Base-by-base conservation (phyloP, 2,329 filamentous ascomycete genomes). In the Clonostachys rosea region DNA sequence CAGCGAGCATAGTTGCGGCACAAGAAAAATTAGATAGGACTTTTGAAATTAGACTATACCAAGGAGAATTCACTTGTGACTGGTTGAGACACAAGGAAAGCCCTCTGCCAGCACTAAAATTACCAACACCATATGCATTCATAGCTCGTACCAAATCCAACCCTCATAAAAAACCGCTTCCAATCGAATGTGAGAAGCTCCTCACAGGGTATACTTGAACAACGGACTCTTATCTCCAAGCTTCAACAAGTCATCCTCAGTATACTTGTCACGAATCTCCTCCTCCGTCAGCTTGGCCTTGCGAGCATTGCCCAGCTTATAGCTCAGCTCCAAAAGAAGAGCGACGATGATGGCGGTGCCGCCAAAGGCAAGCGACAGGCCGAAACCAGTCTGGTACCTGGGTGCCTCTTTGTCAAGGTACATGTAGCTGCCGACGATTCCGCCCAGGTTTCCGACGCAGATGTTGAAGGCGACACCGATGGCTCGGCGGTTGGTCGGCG, bases 401-500 rank as follows among this genome's bases (percentile, higher is more conserved):
- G 60, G 60, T 37, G 44, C 45, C 18, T 49, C 48, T 4, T 18
- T 43, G 30, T 49, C 48, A n/a, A 47, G 36, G 24, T 43, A 49
- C 33, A 49, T 49, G 47, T 46, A 49, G 34, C 34, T 40, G 5
- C 46, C 46, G n/a, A 48, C 37, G 13, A 71, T 68, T 3, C 76
- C 76, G 12, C 73, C 76, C 4, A 79, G 60, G 47, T 85, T 86
- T 0, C 82, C 83, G 12, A 81, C 54, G 1, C 78, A 78, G 43
- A 86, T 84, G 39, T 83, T 79, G 12, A 86, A 65, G 0, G 81
- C 83, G 74, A 86, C 85, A 2, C 81, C 82, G 0, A 75, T 76
- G 8, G 76, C 76, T 5, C 83, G 71, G 64, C 95, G 95, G 62
- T 73, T 74, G 39, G 68, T 71, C 0, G 74, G 74, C 47, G 91